A percentile compares a stretch with the other conserved stretches of the same genome.
These are phyloP conservation scores for Didymella exigua DNA, from an alignment of 2,329 filamentous ascomycete species.

Conservation along the genomic window DNA sequence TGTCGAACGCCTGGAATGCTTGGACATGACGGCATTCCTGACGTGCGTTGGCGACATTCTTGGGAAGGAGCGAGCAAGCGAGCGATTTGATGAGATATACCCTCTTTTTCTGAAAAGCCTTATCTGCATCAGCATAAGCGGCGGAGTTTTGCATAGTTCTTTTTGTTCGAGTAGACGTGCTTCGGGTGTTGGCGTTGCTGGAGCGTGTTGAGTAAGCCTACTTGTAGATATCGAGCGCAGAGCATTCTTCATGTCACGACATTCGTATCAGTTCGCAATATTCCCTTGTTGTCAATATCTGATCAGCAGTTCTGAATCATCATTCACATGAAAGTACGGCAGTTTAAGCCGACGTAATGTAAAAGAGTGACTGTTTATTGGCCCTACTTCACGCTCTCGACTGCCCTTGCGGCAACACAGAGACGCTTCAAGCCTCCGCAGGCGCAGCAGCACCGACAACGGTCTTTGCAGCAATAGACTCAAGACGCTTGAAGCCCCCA, in stretches of 20 bases:
- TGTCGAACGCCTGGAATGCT: not conserved
- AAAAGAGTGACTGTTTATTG: slow-evolving; percentile 10
- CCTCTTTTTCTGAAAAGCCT: slow-evolving; percentile 13
- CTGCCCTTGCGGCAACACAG: not conserved
- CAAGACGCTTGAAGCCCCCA: slow-evolving; percentile 63
- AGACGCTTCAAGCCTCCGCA: not conserved
- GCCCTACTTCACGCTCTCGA: not conserved
- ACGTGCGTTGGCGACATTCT: slow-evolving; percentile 1
- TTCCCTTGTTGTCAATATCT: not conserved
- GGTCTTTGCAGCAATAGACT: slow-evolving; percentile 18
- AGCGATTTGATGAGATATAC: slow-evolving; percentile 19
- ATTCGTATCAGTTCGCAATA: too few species aligned
- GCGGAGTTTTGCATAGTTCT: slow-evolving; percentile 17
- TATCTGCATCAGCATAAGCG: slow-evolving; percentile 20
- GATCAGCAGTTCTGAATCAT: not conserved
- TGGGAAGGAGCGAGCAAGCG: slow-evolving; percentile 1
- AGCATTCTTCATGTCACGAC: not conserved
- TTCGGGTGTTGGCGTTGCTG: not conserved
- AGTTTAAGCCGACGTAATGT: too few species aligned
- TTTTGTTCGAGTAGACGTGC: not conserved
- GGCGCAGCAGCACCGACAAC: slow-evolving; percentile 25
- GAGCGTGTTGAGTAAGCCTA: not conserved
- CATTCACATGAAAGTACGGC: too few species aligned
- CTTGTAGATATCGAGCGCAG: slow-evolving; percentile 8
- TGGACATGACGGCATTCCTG: slow-evolving; percentile 8